These are phyloP conservation scores for Populus euphratica DNA, from an alignment of 345 rosid genomes.

Conservation along the genomic window DNA sequence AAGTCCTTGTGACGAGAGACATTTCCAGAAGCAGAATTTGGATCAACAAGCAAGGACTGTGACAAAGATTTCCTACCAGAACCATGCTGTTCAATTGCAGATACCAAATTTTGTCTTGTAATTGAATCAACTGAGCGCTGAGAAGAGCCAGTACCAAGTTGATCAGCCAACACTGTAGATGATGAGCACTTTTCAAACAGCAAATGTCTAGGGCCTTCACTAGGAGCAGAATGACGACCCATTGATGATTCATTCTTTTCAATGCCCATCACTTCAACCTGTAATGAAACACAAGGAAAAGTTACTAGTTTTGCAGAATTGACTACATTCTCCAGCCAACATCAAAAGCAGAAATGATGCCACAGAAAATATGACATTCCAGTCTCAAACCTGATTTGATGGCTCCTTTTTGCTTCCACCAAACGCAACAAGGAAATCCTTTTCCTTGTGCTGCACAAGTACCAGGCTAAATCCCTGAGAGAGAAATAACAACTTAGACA, in stretches of 20 bases:
- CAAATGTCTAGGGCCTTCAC: constrained; percentile 46
- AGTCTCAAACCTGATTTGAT: constrained; percentile 74
- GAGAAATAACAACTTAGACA: constrained; percentile 4
- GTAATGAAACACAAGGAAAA: not conserved
- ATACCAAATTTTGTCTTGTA: constrained; percentile 66
- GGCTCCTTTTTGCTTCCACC: constrained; percentile 87
- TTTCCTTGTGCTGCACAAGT: constrained; percentile 81
- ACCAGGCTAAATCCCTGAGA: constrained; percentile 88
- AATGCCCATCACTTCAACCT: constrained; percentile 75
- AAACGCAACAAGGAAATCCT: constrained; percentile 89
- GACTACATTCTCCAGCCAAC: not conserved
- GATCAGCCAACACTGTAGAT: constrained; percentile 45
- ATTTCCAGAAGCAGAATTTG: constrained; percentile 57
- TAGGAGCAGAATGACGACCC: constrained; percentile 42
- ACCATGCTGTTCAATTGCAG: constrained; percentile 78
- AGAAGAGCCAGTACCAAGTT: constrained; percentile 51
- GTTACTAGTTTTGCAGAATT: not conserved
- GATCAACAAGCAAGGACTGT: constrained; percentile 54
- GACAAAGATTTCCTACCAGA: constrained; percentile 92
- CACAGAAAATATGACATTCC: constrained; percentile 3
- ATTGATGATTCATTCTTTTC: constrained; percentile 68
- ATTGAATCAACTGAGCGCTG: constrained; percentile 56
- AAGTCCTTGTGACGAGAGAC: constrained; percentile 82
- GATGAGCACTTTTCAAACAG: constrained; percentile 55
- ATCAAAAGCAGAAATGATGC: not conserved